A percentile compares a stretch with the other conserved stretches of the same genome.
phyloP scores from a whole-genome alignment of 2,329 filamentous ascomycete genomes.

The Fusarium annulatum region DNA sequence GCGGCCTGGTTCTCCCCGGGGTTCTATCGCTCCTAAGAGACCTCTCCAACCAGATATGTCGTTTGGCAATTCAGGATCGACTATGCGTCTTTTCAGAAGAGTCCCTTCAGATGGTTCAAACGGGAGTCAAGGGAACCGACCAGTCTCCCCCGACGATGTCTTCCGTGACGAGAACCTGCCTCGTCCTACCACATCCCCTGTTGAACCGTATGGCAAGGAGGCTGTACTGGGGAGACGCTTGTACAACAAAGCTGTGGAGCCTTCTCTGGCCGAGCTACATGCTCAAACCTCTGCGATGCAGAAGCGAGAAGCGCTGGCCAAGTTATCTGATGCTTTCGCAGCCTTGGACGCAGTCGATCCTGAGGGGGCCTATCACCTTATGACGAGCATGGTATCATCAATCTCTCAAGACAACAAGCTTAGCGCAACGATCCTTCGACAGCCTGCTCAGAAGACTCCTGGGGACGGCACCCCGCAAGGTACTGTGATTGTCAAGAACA shows the following conservation, averaged over 20 bases:
- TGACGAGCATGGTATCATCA: constrained; percentile 80
- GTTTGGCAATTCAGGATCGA: constrained; percentile 93
- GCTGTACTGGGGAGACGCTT: constrained; percentile 82
- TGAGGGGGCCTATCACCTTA: constrained; percentile 86
- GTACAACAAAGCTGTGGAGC: constrained; percentile 84
- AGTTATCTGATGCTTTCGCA: constrained; percentile 86
- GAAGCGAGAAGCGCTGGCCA: constrained; percentile 85
- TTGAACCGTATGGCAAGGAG: constrained; percentile 78
- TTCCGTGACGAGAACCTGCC: constrained; percentile 73
- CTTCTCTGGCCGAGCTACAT: constrained; percentile 84
- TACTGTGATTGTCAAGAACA: constrained; percentile 69
- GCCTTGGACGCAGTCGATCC: constrained; percentile 88
- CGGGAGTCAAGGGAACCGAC: constrained; percentile 52
- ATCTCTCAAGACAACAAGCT: constrained; percentile 78
- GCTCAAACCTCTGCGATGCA: constrained; percentile 75
- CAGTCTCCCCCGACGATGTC: constrained; percentile 54
- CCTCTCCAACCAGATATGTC: constrained; percentile 90
- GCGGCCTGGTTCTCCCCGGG: constrained; percentile 56
- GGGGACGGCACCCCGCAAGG: constrained; percentile 61
- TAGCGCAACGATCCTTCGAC: constrained; percentile 58
- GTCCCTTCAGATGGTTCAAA: constrained; percentile 77
- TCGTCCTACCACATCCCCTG: constrained; percentile 56
- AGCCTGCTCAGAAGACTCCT: constrained; percentile 54
- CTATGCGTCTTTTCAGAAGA: constrained; percentile 89
- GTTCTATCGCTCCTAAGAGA: constrained; percentile 68